Conservation (phyloP, 768 basidiomycete genomes). For the Steccherinum ochraceum region DNA sequence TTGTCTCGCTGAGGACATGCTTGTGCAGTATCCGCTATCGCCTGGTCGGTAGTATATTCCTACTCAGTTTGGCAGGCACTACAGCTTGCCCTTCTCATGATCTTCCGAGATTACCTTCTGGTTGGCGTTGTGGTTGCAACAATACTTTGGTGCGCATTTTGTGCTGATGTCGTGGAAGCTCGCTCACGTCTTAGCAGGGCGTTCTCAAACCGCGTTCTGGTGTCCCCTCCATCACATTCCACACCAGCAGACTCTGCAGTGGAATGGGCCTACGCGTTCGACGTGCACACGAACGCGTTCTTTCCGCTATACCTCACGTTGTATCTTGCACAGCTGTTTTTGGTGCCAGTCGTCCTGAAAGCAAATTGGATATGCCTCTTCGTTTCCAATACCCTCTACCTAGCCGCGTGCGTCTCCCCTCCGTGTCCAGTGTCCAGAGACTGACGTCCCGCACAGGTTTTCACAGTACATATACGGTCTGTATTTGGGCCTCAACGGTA, state of each 20-base stretch:
- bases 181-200: constrained; percentile 45
- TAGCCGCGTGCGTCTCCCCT: constrained; percentile 62
- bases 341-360: constrained; percentile 76
- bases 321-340: constrained; percentile 82
- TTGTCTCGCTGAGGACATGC: not conserved
- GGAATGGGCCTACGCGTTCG: constrained; percentile 94
- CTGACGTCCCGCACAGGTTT: constrained; percentile 40
- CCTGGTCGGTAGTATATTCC: constrained; percentile 84
- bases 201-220: constrained; percentile 62
- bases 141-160: constrained; percentile 48
- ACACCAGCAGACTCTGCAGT: constrained; percentile 65
- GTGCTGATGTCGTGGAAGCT: not conserved
- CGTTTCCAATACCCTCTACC: constrained; percentile 87
- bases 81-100: constrained; percentile 70
- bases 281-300: constrained; percentile 95
- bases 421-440: not conserved
- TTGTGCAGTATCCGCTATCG: constrained; percentile 65
- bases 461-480: constrained; percentile 90
- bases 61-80: constrained; percentile 51
- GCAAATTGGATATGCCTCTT: constrained; percentile 93
- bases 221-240: constrained; percentile 69
- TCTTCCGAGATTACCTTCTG: constrained; percentile 83
- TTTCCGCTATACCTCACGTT: constrained; percentile 90
- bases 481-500: constrained; percentile 81
- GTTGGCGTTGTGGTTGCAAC: constrained; percentile 72